phyloP scores from a whole-genome alignment of 2,329 filamentous ascomycete genomes.

The Aspergillus sp. region DNA sequence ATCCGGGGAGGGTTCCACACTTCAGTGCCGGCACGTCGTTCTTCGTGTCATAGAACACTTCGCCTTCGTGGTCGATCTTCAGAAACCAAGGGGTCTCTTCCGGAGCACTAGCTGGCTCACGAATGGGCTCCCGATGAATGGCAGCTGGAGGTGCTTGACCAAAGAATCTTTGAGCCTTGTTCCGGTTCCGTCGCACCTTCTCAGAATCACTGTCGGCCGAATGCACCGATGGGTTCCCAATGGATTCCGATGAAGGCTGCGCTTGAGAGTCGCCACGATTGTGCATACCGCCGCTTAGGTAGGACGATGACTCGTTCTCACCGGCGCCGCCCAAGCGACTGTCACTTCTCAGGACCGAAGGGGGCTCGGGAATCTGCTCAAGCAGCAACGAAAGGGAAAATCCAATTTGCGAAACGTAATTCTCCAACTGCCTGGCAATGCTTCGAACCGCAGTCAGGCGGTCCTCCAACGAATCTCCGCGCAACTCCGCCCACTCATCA shows the following conservation, averaged over 20 bases:
- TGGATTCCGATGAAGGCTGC: conserved; percentile 30
- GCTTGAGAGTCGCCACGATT: conserved; percentile 29
- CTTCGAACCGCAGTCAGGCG: conserved; percentile 71
- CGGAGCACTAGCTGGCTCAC: conserved; percentile 42
- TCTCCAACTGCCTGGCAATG: conserved; percentile 72
- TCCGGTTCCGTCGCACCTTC: conserved; percentile 37
- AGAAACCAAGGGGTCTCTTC: conserved; percentile 81
- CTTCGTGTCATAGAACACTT: conserved; percentile 85
- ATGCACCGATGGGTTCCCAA: conserved; percentile 39
- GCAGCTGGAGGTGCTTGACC: conserved; percentile 38
- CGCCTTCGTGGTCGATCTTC: conserved; percentile 75
- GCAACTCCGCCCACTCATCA: conserved; percentile 92
- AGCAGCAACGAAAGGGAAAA: conserved; percentile 81
- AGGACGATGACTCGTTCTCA: conserved; percentile 13
- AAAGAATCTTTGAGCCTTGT: conserved; percentile 42
- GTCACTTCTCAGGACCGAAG: conserved; percentile 41
- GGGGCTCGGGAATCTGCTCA: conserved; percentile 60
- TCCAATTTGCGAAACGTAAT: conserved; percentile 75
- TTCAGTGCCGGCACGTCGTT: conserved; percentile 66
- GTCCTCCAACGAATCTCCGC: conserved; percentile 80
- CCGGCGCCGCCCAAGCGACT: conserved; percentile 19
- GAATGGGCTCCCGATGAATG: conserved; percentile 29
- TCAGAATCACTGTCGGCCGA: conserved; percentile 28
- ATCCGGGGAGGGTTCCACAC: conserved; percentile 76
- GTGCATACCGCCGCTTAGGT: conserved; percentile 17